phyloP scores from a whole-genome alignment of 2,329 filamentous ascomycete species.

The Diaporthe destruens region DNA sequence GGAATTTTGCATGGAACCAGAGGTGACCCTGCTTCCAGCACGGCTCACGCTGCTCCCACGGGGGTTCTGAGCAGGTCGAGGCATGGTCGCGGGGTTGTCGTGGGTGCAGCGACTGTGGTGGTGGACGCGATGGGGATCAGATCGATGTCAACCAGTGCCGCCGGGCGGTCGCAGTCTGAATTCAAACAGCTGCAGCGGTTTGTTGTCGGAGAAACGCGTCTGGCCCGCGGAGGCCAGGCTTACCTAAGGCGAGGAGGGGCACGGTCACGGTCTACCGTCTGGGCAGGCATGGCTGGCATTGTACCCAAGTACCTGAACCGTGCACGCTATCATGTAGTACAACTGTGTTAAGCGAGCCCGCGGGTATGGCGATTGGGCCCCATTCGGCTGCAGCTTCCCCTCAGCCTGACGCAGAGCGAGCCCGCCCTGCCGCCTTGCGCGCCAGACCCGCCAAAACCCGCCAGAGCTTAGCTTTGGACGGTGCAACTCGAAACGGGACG shows the following conservation, averaged over 20 bases:
- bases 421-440: not conserved
- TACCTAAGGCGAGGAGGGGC: conserved; percentile 6
- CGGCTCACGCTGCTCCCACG: conserved; percentile 58
- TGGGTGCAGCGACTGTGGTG: conserved; percentile 41
- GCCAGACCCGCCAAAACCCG: not conserved
- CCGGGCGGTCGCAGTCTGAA: conserved; percentile 25
- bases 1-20: conserved; percentile 61
- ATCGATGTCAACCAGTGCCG: conserved; percentile 29
- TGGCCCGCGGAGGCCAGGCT: conserved; percentile 8
- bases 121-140: conserved; percentile 32
- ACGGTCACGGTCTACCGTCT: not conserved
- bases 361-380: not conserved
- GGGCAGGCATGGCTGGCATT: not conserved
- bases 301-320: not conserved
- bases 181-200: conserved; percentile 32
- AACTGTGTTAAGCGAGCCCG: not conserved
- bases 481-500: conserved; percentile 26
- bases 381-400: conserved; percentile 19
- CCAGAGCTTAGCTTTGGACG: not conserved
- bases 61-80: conserved; percentile 68
- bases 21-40: conserved; percentile 57
- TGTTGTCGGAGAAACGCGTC: conserved; percentile 43
- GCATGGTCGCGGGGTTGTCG: conserved; percentile 57
- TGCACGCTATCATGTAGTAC: not conserved
- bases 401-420: conserved; percentile 5